Conservation (phyloP, 805 yeast genomes). For the Zygoascus bituminiphila region DNA sequence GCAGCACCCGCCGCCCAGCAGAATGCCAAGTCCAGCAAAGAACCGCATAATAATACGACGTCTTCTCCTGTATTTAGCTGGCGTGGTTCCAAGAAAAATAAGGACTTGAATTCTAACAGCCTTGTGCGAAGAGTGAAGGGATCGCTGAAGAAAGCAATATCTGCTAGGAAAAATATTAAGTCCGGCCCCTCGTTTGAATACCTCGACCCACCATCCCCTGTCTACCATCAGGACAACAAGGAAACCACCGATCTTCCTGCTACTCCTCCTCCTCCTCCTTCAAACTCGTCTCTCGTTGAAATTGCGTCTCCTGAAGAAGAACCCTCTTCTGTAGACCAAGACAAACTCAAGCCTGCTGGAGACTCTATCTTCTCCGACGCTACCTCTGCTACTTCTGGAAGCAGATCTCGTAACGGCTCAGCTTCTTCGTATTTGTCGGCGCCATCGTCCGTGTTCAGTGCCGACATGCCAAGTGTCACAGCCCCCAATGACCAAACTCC, state of each 20-base stretch:
- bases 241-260: not conserved
- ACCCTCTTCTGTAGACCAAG: too few relatives aligned
- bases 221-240: not conserved
- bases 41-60: too few relatives aligned
- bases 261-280: not conserved
- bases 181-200: not conserved
- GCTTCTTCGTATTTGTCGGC: not conserved
- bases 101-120: not conserved
- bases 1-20: too few relatives aligned
- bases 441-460: not conserved
- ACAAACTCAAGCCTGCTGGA: not conserved
- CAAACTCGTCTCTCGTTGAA: not conserved
- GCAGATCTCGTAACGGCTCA: not conserved
- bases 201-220: not conserved
- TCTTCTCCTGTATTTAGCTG: not conserved
- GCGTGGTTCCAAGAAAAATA: not conserved
- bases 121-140: not conserved
- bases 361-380: not conserved
- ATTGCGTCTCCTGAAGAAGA: too few relatives aligned
- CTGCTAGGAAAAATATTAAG: not conserved
- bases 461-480: not conserved
- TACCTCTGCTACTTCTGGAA: not conserved
- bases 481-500: slow-evolving; percentile 1
- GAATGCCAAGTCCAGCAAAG: too few relatives aligned
- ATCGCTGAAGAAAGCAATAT: not conserved